A percentile compares a stretch with the other conserved stretches of the same genome.
Conservation (phyloP, 768 basidiomycete genomes). For the Melanogaster broomeanus region DNA sequence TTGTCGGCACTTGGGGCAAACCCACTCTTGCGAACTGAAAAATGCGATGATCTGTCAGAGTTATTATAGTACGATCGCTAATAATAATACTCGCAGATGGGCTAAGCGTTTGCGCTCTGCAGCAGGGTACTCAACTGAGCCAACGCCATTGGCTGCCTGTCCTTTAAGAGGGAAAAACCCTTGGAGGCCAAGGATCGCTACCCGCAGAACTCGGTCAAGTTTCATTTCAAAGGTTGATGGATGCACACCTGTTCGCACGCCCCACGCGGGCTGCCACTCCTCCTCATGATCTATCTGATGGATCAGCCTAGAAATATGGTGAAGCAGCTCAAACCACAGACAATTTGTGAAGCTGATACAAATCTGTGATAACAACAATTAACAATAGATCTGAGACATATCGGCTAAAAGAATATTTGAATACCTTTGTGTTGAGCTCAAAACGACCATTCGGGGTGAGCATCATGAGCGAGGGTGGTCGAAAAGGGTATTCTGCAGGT, state of each 20-base stretch:
- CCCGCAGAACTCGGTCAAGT: conserved; percentile 7
- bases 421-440: conserved; percentile 92
- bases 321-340: conserved; percentile 40
- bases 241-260: conserved; percentile 82
- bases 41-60: conserved; percentile 13
- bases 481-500: conserved; percentile 94
- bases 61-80: background rate
- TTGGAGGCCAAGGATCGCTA: conserved; percentile 86
- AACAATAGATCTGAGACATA: conserved; percentile 13
- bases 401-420: conserved; percentile 20
- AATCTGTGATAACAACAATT: conserved; percentile 50
- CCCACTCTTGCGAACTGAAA: conserved; percentile 76
- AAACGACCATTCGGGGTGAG: conserved; percentile 97
- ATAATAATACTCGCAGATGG: conserved; percentile 53
- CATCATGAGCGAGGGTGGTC: conserved; percentile 94
- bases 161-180: conserved; percentile 89
- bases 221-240: conserved; percentile 8
- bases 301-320: conserved; percentile 30
- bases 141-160: conserved; percentile 83
- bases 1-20: conserved; percentile 71
- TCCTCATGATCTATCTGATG: conserved; percentile 80
- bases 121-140: conserved; percentile 79
- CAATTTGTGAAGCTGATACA: conserved; percentile 93
- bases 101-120: conserved; percentile 80
- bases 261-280: conserved; percentile 98